Evolutionary conservation across 225 moss, liverwort and hornwort species (phyloP).

Genomic region (Neckera pumila): DNA sequence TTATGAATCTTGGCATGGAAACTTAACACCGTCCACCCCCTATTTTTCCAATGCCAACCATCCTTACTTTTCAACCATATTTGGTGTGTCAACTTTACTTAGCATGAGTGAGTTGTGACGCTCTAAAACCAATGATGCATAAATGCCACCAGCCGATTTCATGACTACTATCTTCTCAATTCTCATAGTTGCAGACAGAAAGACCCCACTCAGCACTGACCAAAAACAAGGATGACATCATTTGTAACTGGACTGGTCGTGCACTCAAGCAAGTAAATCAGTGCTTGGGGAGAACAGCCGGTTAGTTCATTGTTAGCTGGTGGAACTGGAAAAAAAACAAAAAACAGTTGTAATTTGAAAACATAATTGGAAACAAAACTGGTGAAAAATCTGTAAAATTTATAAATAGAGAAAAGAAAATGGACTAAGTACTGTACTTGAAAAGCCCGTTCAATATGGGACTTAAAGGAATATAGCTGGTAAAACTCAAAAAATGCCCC

Average conservation of each 20-base stretch:
- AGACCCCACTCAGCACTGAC: neutral
- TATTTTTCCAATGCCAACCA: neutral
- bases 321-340: no score
- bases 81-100: neutral
- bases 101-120: fast-evolving
- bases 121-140: neutral
- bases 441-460: no score
- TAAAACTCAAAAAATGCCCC: no score
- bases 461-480: no score
- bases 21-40: no score
- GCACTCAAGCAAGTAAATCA: neutral
- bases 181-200: neutral
- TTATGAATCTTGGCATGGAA: no score
- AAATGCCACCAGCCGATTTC: neutral
- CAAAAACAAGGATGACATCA: neutral
- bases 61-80: neutral
- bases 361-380: no score
- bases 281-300: no score
- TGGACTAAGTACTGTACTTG: no score
- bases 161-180: neutral
- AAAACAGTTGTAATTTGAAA: no score
- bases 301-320: no score
- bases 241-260: neutral
- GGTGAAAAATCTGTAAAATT: neutral
- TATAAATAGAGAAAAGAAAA: no score